Evolutionary conservation across 805 yeast genomes (phyloP), one percentile per base, ranked within the genome.

Genomic region (Schwanniomyces polymorphus): DNA sequence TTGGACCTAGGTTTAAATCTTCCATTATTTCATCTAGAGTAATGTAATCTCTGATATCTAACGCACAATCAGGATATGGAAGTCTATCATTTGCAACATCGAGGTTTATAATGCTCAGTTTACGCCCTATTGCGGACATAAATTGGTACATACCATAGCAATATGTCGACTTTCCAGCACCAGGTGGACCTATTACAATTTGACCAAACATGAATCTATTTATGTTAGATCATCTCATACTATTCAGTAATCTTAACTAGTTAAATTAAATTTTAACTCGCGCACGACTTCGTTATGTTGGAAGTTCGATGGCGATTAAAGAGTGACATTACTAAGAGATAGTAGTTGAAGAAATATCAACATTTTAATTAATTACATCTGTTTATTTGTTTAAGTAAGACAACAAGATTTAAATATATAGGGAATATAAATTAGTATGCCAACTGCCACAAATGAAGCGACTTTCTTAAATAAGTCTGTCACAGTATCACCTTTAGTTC

Each of bases 151-250:
- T 83, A 38, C 99, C 99, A 63, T 84, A 75, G 64, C 97, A 91
- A 63, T 89, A 94, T 0, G 99, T 95, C 0, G 97, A 88, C 61
- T 94, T 94, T 1, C 99, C 99, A 0, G 96, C 80, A 1, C 99
- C 99, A 0, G 99, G 99, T 0, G 99, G 98, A 0, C 99, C 99
- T 33, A 94, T 90, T 8, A 92, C 91, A 8, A 94, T 81, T 68
- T 94, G 97, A 3, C 96, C 97, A 65, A 88, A 88, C 78, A 74
- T 74, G 11, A 14, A 39, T 10, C 28, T 27, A 25, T 14, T 17
- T 27, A 40, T 27, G 12, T 37, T n/a, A 3, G 16, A 37, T 37
- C 25, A 21, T 21, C 38, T 34, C 14, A 11, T 14, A 31, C 18
- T 16, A 37, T 7, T 21, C 14, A 37, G 10, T 5, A 18, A 37